A percentile compares a stretch with the other conserved stretches of the same genome.
These are phyloP conservation scores for Solanum neorickii DNA, from an alignment of 257 asterid genomes.

Conservation along the genomic window DNA sequence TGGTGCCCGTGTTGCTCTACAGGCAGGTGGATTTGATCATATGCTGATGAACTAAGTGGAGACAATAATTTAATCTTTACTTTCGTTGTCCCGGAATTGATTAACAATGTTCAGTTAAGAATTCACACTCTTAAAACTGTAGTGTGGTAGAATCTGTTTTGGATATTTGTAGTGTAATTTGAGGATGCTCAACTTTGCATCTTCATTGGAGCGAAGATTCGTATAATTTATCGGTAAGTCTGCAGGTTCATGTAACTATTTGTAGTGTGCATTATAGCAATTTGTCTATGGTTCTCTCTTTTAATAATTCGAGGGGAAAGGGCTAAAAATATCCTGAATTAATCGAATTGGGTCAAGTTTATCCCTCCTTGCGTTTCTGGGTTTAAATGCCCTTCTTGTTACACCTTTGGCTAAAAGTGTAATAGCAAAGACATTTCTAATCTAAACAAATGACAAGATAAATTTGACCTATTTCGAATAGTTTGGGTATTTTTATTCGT, in stretches of 20 bases:
- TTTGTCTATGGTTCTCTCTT: not conserved
- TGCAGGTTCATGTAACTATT: not conserved
- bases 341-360: not conserved
- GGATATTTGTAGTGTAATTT: not conserved
- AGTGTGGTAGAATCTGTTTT: not conserved
- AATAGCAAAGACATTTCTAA: not conserved
- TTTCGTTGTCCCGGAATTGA: not conserved
- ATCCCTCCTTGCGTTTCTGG: not conserved
- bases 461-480: not conserved
- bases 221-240: not conserved
- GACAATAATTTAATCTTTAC: not conserved
- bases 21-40: slow-evolving; percentile 69
- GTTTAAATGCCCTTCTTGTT: not conserved
- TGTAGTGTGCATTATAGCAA: not conserved
- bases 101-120: not conserved
- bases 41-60: slow-evolving; percentile 17
- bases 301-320: not conserved
- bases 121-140: not conserved
- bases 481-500: not conserved
- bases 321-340: not conserved
- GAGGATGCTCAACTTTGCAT: not conserved
- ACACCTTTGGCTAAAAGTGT: not conserved
- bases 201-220: not conserved
- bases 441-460: not conserved
- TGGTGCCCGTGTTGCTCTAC: slow-evolving; percentile 64